phyloP scores from a whole-genome alignment of 2,329 filamentous ascomycete genomes.

The Helotiales sp. region DNA sequence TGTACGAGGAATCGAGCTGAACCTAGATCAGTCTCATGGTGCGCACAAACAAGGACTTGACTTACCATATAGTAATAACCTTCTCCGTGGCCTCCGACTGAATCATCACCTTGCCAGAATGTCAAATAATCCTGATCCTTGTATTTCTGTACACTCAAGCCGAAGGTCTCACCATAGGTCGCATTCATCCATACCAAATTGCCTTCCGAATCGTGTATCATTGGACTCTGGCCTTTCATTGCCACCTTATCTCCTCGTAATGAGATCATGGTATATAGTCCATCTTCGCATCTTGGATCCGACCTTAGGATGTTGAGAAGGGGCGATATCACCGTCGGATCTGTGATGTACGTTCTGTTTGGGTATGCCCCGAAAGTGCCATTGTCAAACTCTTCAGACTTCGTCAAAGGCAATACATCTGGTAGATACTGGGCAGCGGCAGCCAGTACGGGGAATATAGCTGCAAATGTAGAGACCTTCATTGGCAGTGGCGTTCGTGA shows the following conservation, averaged over 20 bases:
- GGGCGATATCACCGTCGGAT: constrained; percentile 26
- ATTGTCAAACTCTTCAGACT: constrained; percentile 33
- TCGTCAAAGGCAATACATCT: not conserved
- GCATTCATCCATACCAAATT: constrained; percentile 24
- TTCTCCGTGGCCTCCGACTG: constrained; percentile 2
- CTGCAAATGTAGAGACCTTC: not conserved
- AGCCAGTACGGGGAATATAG: not conserved
- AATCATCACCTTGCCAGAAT: constrained; percentile 49
- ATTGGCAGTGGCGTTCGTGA: not conserved
- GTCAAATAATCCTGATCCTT: constrained; percentile 46
- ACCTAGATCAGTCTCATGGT: not conserved
- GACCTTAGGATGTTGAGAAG: constrained; percentile 14
- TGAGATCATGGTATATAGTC: constrained; percentile 14
- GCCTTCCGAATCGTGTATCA: constrained; percentile 18
- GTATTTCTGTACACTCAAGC: constrained; percentile 38
- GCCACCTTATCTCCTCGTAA: constrained; percentile 17
- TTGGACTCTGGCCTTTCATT: constrained; percentile 16
- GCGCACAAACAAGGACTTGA: not conserved
- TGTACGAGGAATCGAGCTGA: constrained; percentile 28
- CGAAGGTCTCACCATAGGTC: constrained; percentile 11
- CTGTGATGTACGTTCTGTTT: constrained; percentile 35
- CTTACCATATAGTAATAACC: constrained; percentile 10
- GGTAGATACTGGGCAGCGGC: not conserved
- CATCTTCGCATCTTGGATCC: constrained; percentile 14
- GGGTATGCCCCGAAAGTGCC: constrained; percentile 38